phyloP scores from a whole-genome alignment of 2,329 filamentous ascomycete genomes.

The Fusarium hainanense region DNA sequence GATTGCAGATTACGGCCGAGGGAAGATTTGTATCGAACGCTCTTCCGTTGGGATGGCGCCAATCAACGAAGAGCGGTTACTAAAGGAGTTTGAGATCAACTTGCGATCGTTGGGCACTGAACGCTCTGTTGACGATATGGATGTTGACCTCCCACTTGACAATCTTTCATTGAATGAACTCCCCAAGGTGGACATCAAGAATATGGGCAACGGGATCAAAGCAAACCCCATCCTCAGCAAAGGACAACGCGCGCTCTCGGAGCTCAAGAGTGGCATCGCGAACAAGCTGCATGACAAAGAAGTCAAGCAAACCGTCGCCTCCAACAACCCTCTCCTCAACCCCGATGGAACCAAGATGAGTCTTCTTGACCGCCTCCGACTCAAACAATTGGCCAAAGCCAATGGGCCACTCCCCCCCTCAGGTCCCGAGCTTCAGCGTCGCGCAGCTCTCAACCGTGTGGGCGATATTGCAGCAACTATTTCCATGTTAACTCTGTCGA shows the following conservation, averaged over 20 bases:
- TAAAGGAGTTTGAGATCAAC: conserved; percentile 65
- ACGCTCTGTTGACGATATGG: conserved; percentile 39
- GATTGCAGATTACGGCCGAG: conserved; percentile 63
- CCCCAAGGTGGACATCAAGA: conserved; percentile 51
- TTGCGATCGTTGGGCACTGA: conserved; percentile 60
- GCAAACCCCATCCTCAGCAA: conserved; percentile 69
- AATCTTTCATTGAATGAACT: conserved; percentile 64
- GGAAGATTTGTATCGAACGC: conserved; percentile 69
- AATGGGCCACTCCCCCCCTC: conserved; percentile 69
- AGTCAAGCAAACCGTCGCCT: conserved; percentile 49
- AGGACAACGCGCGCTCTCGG: conserved; percentile 75
- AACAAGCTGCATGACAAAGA: conserved; percentile 62
- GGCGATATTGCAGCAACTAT: conserved; percentile 76
- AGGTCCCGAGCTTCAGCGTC: conserved; percentile 67
- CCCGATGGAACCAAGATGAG: conserved; percentile 67
- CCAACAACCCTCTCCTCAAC: conserved; percentile 52
- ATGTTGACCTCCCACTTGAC: conserved; percentile 43
- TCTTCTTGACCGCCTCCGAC: conserved; percentile 79
- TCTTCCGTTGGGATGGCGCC: conserved; percentile 52
- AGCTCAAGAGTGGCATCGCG: conserved; percentile 72
- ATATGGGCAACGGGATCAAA: conserved; percentile 51
- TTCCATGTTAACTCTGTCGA: conserved; percentile 71
- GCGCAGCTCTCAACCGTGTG: conserved; percentile 73
- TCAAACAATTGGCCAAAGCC: conserved; percentile 71
- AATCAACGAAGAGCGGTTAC: conserved; percentile 63